Evolutionary conservation across 202 grass and related monocot genomes (phyloP).

Genomic region (Digitaria exilis): DNA sequence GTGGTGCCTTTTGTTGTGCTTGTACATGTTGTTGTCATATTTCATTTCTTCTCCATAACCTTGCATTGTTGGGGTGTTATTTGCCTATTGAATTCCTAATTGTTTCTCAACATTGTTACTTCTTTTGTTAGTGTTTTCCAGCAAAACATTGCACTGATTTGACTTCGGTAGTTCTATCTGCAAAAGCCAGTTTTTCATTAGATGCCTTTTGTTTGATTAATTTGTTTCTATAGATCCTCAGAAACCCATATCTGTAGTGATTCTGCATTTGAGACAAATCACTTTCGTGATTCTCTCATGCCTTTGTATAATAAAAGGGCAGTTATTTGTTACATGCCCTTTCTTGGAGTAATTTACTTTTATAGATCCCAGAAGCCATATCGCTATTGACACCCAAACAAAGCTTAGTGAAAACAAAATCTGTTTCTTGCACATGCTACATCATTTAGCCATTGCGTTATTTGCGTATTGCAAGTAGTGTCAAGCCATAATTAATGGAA

Average conservation of each 20-base stretch:
- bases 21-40: background rate
- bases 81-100: background rate
- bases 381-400: no score
- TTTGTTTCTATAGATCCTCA: background rate
- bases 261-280: background rate
- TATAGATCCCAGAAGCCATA: conserved; percentile 1
- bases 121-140: background rate
- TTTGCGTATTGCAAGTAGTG: conserved; percentile 10
- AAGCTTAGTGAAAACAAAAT: background rate
- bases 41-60: background rate
- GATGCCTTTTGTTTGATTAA: background rate
- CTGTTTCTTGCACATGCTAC: background rate
- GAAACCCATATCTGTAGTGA: background rate
- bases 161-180: background rate
- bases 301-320: background rate
- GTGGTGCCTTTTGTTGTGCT: background rate
- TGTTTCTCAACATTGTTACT: background rate
- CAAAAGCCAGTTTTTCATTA: background rate
- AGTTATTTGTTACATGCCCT: background rate
- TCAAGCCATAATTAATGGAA: background rate
- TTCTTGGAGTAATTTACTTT: conserved; percentile 9
- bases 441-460: background rate
- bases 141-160: background rate
- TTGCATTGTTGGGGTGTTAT: background rate
- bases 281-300: background rate